Percentiles rank a stretch among this genome's conserved stretches.
These are phyloP conservation scores for Triticum dicoccoides DNA, from an alignment of 176 grass and related monocot species.

Conservation along the genomic window DNA sequence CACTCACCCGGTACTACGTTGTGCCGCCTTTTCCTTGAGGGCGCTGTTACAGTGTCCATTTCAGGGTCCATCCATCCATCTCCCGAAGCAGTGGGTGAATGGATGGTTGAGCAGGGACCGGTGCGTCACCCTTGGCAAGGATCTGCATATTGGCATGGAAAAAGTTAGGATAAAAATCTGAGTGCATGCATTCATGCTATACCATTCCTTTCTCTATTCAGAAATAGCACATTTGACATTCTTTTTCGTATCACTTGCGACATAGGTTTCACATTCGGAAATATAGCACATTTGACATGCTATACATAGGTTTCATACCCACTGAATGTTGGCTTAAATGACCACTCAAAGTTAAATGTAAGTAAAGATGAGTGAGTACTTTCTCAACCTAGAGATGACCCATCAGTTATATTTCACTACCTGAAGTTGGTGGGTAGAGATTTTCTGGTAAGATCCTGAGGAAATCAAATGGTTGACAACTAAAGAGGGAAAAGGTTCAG, in stretches of 20 bases:
- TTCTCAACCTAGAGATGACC: background rate
- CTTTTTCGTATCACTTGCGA: background rate
- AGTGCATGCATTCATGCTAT: background rate
- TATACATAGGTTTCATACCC: background rate
- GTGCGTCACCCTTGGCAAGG: conserved; percentile 33
- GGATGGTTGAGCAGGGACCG: conserved; percentile 31
- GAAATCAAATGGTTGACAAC: conserved; percentile 22
- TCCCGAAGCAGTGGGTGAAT: conserved; percentile 32
- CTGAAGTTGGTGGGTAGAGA: background rate
- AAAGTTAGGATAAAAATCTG: background rate
- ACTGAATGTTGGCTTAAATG: background rate
- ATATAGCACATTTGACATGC: no score
- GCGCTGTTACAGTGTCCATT: conserved; percentile 29
- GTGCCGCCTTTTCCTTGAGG: conserved; percentile 40
- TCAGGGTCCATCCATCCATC: conserved; percentile 14
- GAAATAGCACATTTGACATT: conserved; percentile 1
- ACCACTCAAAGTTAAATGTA: background rate
- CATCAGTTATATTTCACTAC: background rate
- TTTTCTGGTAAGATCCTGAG: conserved; percentile 14
- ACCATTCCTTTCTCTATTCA: conserved; percentile 5
- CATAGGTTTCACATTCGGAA: background rate
- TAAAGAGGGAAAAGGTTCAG: background rate
- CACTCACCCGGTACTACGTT: conserved; percentile 34
- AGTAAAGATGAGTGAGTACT: background rate
- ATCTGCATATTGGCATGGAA: conserved; percentile 12